A percentile compares a stretch with the other conserved stretches of the same genome.
Evolutionary conservation across 257 asterid species (phyloP).

Genomic region (Haberlea rhodopensis): DNA sequence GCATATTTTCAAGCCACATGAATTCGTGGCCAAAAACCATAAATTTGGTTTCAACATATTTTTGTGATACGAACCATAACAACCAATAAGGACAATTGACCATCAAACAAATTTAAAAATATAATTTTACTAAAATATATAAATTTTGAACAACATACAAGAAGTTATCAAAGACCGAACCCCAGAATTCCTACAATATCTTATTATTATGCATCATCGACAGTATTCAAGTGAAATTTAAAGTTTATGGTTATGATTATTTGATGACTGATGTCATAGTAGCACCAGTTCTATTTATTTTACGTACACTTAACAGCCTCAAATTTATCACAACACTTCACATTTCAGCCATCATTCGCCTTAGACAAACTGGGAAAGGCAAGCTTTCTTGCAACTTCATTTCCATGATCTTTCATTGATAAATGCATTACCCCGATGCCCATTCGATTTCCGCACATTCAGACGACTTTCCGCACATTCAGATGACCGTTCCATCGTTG

Average conservation of each 20-base stretch:
- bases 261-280: background rate
- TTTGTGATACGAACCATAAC: too few relatives aligned
- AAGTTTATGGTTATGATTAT: background rate
- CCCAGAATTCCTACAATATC: too few relatives aligned
- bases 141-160: too few relatives aligned
- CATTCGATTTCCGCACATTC: background rate
- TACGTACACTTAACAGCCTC: conserved; percentile 11
- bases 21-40: too few relatives aligned
- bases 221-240: background rate
- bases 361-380: conserved; percentile 2
- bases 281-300: background rate
- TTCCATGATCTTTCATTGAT: background rate
- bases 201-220: background rate
- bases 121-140: too few relatives aligned
- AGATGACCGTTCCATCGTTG: conserved; percentile 67
- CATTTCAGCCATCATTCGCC: background rate
- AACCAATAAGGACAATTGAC: too few relatives aligned
- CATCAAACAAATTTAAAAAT: too few relatives aligned
- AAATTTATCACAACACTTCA: conserved; percentile 15
- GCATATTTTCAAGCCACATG: too few relatives aligned
- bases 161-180: too few relatives aligned
- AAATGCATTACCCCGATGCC: background rate
- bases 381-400: conserved; percentile 10
- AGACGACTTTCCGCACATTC: too few relatives aligned
- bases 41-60: too few relatives aligned